A percentile compares a stretch with the other conserved stretches of the same genome.
phyloP scores from a whole-genome alignment of 2,329 filamentous ascomycete genomes.

The Chaetothyriales sp. region DNA sequence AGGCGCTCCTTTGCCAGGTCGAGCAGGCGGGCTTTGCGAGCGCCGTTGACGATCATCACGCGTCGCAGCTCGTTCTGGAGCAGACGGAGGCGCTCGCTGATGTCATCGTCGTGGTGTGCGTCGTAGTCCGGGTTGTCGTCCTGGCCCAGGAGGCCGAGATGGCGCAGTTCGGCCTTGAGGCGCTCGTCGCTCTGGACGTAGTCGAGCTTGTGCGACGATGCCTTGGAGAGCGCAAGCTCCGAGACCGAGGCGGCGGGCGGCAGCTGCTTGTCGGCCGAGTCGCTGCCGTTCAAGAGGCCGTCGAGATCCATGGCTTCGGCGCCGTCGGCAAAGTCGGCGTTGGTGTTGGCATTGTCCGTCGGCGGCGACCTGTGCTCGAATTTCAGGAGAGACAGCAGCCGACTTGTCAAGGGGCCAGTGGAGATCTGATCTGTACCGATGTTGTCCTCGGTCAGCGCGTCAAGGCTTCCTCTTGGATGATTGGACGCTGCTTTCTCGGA shows the following conservation, averaged over 20 bases:
- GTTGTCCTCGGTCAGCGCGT: conserved; percentile 74
- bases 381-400: conserved; percentile 66
- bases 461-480: conserved; percentile 70
- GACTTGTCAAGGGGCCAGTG: conserved; percentile 69
- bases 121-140: conserved; percentile 68
- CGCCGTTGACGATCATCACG: conserved; percentile 76
- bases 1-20: conserved; percentile 85
- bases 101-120: conserved; percentile 82
- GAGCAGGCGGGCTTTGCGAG: conserved; percentile 71
- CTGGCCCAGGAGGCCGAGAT: conserved; percentile 71
- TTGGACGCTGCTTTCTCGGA: conserved; percentile 62
- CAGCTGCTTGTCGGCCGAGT: conserved; percentile 37
- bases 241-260: conserved; percentile 68
- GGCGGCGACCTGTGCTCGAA: conserved; percentile 48
- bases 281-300: conserved; percentile 18
- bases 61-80: conserved; percentile 72
- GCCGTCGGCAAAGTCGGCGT: conserved; percentile 22
- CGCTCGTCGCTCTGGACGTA: conserved; percentile 81
- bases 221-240: conserved; percentile 54
- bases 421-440: conserved; percentile 82
- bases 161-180: conserved; percentile 75
- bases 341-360: conserved; percentile 45
- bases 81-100: conserved; percentile 74
- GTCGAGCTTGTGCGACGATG: conserved; percentile 64
- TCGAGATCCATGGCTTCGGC: conserved; percentile 37